Conservation (phyloP, 2,329 filamentous ascomycete species). For the Zasmidium citrigriseum region DNA sequence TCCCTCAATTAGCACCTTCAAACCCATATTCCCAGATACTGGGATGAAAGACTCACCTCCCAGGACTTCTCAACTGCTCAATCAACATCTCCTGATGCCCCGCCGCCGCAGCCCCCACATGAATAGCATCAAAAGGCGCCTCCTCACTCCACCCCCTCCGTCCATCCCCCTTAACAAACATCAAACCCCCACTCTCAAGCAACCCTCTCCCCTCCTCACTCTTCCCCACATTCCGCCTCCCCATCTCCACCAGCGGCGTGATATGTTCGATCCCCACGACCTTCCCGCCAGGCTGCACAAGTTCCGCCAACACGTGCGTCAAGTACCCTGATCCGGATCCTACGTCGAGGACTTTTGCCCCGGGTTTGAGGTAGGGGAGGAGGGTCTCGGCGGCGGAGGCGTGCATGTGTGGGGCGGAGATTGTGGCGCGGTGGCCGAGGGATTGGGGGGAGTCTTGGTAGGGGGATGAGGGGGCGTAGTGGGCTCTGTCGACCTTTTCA, state of each 20-base stretch:
- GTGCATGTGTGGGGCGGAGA: conserved; percentile 75
- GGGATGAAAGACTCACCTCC: conserved; percentile 50
- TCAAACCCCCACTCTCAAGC: conserved; percentile 63
- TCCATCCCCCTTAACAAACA: conserved; percentile 73
- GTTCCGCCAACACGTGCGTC: conserved; percentile 81
- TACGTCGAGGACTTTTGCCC: conserved; percentile 51
- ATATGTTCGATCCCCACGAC: conserved; percentile 55
- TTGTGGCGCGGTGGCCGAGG: conserved; percentile 69
- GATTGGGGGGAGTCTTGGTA: conserved; percentile 74
- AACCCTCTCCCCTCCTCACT: conserved; percentile 53
- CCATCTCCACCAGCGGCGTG: conserved; percentile 46
- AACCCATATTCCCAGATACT: not conserved
- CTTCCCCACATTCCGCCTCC: conserved; percentile 45
- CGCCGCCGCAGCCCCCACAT: conserved; percentile 84
- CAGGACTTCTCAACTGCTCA: conserved; percentile 75
- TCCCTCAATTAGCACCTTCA: conserved; percentile 9
- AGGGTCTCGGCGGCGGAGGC: conserved; percentile 65
- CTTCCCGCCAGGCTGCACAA: conserved; percentile 57
- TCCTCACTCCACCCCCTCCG: conserved; percentile 48
- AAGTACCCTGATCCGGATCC: conserved; percentile 66
- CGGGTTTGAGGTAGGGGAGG: conserved; percentile 57
- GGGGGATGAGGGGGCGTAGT: conserved; percentile 72
- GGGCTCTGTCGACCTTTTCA: conserved; percentile 80
- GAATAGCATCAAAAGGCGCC: conserved; percentile 82
- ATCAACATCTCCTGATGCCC: conserved; percentile 72